Percentiles rank a stretch among this genome's conserved stretches.
phyloP scores from a whole-genome alignment of 2,329 filamentous ascomycete species.

The Diaporthe helianthi region DNA sequence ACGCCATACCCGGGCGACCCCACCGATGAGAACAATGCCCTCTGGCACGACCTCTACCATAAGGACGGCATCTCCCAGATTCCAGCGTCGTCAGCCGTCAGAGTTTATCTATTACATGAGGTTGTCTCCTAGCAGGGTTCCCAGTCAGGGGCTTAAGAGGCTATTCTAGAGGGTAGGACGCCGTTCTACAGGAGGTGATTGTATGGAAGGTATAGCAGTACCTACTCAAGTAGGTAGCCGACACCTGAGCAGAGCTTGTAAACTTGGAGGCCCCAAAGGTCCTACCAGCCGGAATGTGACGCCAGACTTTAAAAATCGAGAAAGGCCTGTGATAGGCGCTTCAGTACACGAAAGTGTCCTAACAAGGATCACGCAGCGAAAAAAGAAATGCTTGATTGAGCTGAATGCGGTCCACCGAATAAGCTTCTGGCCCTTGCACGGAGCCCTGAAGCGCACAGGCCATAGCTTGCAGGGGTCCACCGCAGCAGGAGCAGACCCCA shows the following conservation, averaged over 20 bases:
- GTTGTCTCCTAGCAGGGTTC: neutral
- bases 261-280: neutral
- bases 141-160: neutral
- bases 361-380: no score
- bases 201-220: neutral
- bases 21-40: neutral
- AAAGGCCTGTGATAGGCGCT: neutral
- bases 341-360: neutral
- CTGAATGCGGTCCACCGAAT: slow-evolving; percentile 21
- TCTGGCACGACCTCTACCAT: neutral
- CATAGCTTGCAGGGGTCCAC: neutral
- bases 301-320: neutral
- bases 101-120: no score
- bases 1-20: neutral
- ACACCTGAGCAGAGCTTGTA: neutral
- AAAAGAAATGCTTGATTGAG: neutral
- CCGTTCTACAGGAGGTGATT: no score
- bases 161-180: no score
- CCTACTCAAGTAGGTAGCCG: neutral
- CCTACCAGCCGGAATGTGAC: fast-evolving
- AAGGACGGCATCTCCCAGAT: neutral
- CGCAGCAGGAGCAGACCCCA: neutral
- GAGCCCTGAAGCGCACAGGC: neutral
- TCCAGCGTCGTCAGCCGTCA: neutral
- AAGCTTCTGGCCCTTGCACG: slow-evolving; percentile 27